Percentiles rank a stretch among this genome's conserved stretches.
These are phyloP conservation scores for Stenogyne calaminthoides DNA, from an alignment of 305 asterid species.

Conservation along the genomic window DNA sequence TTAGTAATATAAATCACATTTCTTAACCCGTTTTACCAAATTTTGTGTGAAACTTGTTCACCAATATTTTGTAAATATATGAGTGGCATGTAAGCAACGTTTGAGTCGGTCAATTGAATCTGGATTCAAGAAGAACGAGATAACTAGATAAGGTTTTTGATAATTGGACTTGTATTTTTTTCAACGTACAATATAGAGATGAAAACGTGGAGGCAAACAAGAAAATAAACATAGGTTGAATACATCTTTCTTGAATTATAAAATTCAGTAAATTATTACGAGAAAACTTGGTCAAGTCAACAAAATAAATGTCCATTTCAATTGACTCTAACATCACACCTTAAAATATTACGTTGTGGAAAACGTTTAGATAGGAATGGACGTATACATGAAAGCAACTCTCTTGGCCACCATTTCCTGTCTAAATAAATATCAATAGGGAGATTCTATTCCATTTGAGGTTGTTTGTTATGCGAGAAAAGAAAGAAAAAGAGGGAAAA, in stretches of 20 bases:
- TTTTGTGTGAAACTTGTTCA: too few relatives aligned
- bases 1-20: too few relatives aligned
- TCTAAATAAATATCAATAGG: not conserved
- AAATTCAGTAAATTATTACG: slow-evolving; percentile 1
- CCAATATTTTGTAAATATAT: too few relatives aligned
- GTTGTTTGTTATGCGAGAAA: too few relatives aligned
- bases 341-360: not conserved
- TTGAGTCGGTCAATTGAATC: not conserved
- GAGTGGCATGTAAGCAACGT: not conserved
- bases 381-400: not conserved
- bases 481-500: too few relatives aligned
- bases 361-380: slow-evolving; percentile 1
- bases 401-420: not conserved
- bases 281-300: slow-evolving; percentile 35
- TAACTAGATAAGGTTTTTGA: not conserved
- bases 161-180: not conserved
- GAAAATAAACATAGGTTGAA: not conserved
- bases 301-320: slow-evolving; percentile 16
- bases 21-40: too few relatives aligned
- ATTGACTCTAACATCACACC: slow-evolving; percentile 5
- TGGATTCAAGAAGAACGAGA: not conserved
- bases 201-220: not conserved
- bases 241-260: not conserved
- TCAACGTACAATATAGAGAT: not conserved
- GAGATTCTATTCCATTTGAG: not conserved